Conservation (phyloP, 2,329 filamentous ascomycete species). For the Trichoderma polysporum region DNA sequence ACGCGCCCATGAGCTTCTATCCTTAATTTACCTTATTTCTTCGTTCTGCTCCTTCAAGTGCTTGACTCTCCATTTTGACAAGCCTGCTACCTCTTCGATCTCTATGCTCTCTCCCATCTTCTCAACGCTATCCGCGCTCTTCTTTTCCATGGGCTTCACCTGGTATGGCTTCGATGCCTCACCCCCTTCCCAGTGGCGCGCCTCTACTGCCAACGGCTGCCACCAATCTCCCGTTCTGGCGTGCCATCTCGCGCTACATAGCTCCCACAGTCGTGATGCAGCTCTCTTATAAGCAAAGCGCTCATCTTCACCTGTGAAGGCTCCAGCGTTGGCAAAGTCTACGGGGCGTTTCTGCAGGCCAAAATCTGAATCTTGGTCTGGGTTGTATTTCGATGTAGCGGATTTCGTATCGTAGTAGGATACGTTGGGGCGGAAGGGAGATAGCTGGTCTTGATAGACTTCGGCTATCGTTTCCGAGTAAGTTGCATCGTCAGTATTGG, state of each 20-base stretch:
- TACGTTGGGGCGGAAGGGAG: slow-evolving; percentile 77
- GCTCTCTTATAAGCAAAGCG: slow-evolving; percentile 79
- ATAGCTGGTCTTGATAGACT: slow-evolving; percentile 74
- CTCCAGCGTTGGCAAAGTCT: slow-evolving; percentile 67
- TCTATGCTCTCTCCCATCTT: slow-evolving; percentile 37
- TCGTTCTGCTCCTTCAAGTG: slow-evolving; percentile 32
- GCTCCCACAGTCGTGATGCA: slow-evolving; percentile 75
- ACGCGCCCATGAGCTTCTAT: neutral
- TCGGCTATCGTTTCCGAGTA: slow-evolving; percentile 54
- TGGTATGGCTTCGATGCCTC: slow-evolving; percentile 27
- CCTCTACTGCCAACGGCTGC: slow-evolving; percentile 63
- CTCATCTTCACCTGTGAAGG: slow-evolving; percentile 79
- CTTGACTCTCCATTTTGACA: slow-evolving; percentile 41
- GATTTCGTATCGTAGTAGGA: slow-evolving; percentile 59
- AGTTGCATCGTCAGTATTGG: slow-evolving; percentile 36
- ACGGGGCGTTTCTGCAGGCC: slow-evolving; percentile 39
- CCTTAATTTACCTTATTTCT: neutral
- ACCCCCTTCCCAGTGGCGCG: slow-evolving; percentile 64
- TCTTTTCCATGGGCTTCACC: slow-evolving; percentile 9
- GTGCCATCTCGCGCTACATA: slow-evolving; percentile 74
- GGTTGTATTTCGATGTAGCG: slow-evolving; percentile 50
- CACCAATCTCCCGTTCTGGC: slow-evolving; percentile 65
- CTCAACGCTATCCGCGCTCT: slow-evolving; percentile 29
- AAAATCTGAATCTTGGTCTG: slow-evolving; percentile 59
- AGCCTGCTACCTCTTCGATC: slow-evolving; percentile 39